Evolutionary conservation across 805 yeast species (phyloP).

Genomic region (Ogataea methanolica): DNA sequence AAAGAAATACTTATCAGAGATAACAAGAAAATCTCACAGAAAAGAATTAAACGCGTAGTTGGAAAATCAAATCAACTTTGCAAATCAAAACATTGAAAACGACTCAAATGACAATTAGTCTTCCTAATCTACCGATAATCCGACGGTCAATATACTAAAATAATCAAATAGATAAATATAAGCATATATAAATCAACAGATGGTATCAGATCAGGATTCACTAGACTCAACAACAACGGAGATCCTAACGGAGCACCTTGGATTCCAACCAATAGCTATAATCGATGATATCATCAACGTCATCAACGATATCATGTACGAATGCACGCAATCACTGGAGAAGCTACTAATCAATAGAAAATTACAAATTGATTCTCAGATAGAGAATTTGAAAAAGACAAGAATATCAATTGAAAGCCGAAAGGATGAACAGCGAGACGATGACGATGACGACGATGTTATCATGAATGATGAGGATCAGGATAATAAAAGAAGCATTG

Average conservation of each 20-base stretch:
- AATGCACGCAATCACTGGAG: conserved; percentile 77
- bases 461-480: conserved; percentile 19
- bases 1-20: too few species aligned
- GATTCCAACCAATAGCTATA: conserved; percentile 75
- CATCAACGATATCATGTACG: conserved; percentile 77
- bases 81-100: too few species aligned
- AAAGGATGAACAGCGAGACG: conserved; percentile 10
- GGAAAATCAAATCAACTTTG: too few species aligned
- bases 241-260: conserved; percentile 79
- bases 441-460: conserved; percentile 22
- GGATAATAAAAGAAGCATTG: conserved; percentile 1
- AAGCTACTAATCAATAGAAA: conserved; percentile 44
- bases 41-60: too few species aligned
- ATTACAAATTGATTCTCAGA: conserved; percentile 21
- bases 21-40: too few species aligned
- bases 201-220: background rate
- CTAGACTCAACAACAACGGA: conserved; percentile 30
- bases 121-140: too few species aligned
- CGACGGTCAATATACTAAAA: too few species aligned
- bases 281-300: conserved; percentile 87
- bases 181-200: too few species aligned
- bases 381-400: background rate
- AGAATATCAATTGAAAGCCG: background rate
- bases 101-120: too few species aligned
- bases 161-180: too few species aligned